phyloP scores from a whole-genome alignment of 129 eudicot species.

The sunflower (Helianthus annuus) region HanXRQr2.0-SUNRISE NC_035435.2:173039504-173040003 shows the following conservation, averaged over 20 bases:
- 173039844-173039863: neutral
- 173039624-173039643: too few species aligned
- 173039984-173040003: neutral
- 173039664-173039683: too few species aligned
- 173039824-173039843: conserved; percentile 1
- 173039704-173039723: too few species aligned
- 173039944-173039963: neutral
- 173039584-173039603: too few species aligned
- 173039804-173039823: neutral
- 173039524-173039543: too few species aligned
- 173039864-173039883: neutral
- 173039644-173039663: too few species aligned
- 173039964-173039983: neutral
- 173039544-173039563: too few species aligned
- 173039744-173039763: neutral
- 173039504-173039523: too few species aligned
- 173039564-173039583: too few species aligned
- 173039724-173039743: neutral
- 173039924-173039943: too few species aligned
- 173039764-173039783: neutral
- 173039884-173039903: neutral
- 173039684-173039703: too few species aligned
- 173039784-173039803: conserved; percentile 2
- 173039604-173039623: too few species aligned
- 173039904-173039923: neutral